Percentiles rank a stretch among this genome's conserved stretches.
These are phyloP conservation scores for Candida adriatica DNA, from an alignment of 805 yeast species.

Conservation along the genomic window DNA sequence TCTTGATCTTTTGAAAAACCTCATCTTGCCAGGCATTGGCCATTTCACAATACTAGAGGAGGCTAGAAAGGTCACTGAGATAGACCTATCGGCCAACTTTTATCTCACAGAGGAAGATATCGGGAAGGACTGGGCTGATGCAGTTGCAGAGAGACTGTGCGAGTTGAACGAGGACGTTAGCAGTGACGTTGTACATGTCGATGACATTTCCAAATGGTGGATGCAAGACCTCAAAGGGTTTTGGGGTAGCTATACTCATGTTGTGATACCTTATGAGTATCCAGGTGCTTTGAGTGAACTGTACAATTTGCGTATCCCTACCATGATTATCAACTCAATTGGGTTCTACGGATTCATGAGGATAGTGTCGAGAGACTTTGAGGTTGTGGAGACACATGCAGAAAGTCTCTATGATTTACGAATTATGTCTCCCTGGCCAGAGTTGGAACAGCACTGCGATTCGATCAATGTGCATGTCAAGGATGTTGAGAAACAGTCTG, in stretches of 20 bases:
- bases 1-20: constrained; percentile 68
- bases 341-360: constrained; percentile 66
- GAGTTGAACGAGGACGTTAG: constrained; percentile 58
- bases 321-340: constrained; percentile 40
- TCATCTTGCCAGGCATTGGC: constrained; percentile 73
- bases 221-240: constrained; percentile 4
- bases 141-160: constrained; percentile 33
- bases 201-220: constrained; percentile 11
- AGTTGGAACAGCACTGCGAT: constrained; percentile 44
- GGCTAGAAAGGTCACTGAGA: constrained; percentile 27
- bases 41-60: constrained; percentile 52
- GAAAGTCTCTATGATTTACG: constrained; percentile 58
- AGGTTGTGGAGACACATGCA: constrained; percentile 73
- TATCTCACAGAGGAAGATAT: constrained; percentile 42
- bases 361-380: constrained; percentile 45
- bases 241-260: constrained; percentile 46
- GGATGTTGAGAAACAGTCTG: constrained; percentile 39
- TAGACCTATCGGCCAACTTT: constrained; percentile 54
- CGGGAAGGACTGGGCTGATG: constrained; percentile 34
- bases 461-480: constrained; percentile 41
- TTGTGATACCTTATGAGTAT: constrained; percentile 36
- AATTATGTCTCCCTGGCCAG: constrained; percentile 67
- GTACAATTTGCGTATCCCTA: constrained; percentile 43
- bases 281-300: constrained; percentile 28
- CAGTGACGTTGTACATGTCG: constrained; percentile 8